Evolutionary conservation across 345 rosid genomes (phyloP), one percentile per base, ranked within the genome.

Genomic region (Mangifera indica): DNA sequence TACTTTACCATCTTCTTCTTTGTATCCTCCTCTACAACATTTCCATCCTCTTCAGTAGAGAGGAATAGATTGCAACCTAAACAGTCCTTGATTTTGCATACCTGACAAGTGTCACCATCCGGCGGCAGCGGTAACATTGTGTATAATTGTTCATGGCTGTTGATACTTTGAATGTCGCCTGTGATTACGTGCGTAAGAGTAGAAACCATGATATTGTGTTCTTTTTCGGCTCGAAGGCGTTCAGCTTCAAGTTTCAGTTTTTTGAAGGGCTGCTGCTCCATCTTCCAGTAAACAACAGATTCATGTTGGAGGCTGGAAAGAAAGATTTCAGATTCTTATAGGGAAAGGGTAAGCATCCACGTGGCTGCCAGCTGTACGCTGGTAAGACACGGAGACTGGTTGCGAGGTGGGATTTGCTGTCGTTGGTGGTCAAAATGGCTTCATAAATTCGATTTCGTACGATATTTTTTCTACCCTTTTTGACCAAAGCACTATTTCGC

Each of bases 101-200:
- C 67, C 2, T 59, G 72, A 60, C 81, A 70, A 2, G 44, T 60
- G 44, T 24, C 75, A n/a, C 29, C 25, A 59, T 44, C 81, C 2
- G 63, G 18, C 14, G 53, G 68, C n/a, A 70, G 20, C 3, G 11
- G 40, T 48, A 63, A 3, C 69, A 0, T 8, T 25, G 69, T 24
- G 42, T 6, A 4, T 4, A 15, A 5, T 2, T 12, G 48, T 8
- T 61, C 14, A 37, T 61, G 7, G 10, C 7, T 0, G 42, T 37
- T 37, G 42, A 5, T 3, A 40, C 2, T 5, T 15, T 8, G 5
- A n/a, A 18, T 7, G 69, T 1, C 29, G 26, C 72, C 67, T 17
- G 53, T 75, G 55, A 83, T 63, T 1, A 83, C 80, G 7, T 77
- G 71, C 21, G 17, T n/a, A 8, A 80, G 71, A 60, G 84, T 26